Evolutionary conservation across 257 asterid species (phyloP).

Genomic region (Solanum medicagineum): DNA sequence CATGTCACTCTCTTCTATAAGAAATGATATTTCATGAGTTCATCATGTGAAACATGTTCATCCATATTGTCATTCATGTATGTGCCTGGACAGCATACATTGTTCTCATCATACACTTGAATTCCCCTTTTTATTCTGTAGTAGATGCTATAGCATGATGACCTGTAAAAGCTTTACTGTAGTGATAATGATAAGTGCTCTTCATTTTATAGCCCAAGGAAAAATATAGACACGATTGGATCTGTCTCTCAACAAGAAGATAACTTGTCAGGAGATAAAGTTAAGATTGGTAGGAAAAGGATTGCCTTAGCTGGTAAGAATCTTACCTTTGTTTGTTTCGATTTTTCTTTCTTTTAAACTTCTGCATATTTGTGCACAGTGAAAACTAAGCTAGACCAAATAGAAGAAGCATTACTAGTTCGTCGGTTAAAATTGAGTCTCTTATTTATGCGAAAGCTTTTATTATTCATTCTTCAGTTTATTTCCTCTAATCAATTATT

Average conservation of each 20-base stretch:
- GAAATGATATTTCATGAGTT: background rate
- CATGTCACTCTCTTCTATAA: background rate
- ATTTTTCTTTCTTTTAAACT: background rate
- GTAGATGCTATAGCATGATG: background rate
- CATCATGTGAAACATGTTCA: background rate
- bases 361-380: background rate
- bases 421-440: background rate
- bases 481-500: background rate
- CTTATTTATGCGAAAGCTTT: background rate
- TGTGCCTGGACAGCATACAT: background rate
- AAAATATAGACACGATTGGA: slow-evolving; percentile 7
- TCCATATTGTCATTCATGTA: background rate
- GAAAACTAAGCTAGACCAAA: background rate
- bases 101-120: background rate
- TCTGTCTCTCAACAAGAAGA: slow-evolving; percentile 17
- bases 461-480: background rate
- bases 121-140: background rate
- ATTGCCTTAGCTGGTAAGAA: slow-evolving; percentile 35
- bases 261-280: slow-evolving; percentile 14
- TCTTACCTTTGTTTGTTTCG: background rate
- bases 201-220: slow-evolving; percentile 22
- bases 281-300: slow-evolving; percentile 13
- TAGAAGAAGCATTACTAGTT: background rate
- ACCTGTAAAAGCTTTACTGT: slow-evolving; percentile 8
- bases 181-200: slow-evolving; percentile 16